Evolutionary conservation across 495 filamentous ascomycete species (phyloP), one percentile per base, ranked within the genome.

Genomic region (Hypoxylon trugodes): DNA sequence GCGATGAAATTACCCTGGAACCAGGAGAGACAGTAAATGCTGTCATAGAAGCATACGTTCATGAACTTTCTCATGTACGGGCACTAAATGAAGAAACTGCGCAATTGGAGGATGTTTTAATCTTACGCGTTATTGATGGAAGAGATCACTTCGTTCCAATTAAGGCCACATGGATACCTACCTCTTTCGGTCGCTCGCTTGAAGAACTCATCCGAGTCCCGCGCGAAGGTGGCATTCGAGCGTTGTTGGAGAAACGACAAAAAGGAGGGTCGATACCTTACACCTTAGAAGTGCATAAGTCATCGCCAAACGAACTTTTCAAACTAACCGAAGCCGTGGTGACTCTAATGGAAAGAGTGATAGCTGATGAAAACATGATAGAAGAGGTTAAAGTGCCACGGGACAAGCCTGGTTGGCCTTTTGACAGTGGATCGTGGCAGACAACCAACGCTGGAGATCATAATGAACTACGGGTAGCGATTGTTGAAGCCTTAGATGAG

Each of bases 81-180:
- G 73, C 77, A 6, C 81, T 98, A n/a, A 97, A 97, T 65, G 79
- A 88, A 24, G 84, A 83, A 7, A 76, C 80, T 15, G 67, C 79
- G 3, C 79, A 79, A 6, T 78, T 97, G 1, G 92, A 96, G 56
- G 93, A 98, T 66, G 88, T 97, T 6, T 79, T 98, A 19, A 86
- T 99, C 4, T 83, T 99, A n/a, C 88, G 93, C 7, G 90, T 98
- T 6, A 82, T 85, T 6, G 84, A 87, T 42, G 95, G 95, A 1
- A 83, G 92, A 45, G 95, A 99, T 61, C 89, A 97, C 72, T 99
- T 99, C 71, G 84, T 99, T 42, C 87, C 93, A 1, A 79, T 96
- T 6, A 83, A 81, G 2, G 94, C 86, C 0, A 74, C 79, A 0
- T 99, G 95, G 95, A 74, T 87, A 2, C 91, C 87, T 18, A 92